Base-by-base conservation (phyloP, 805 yeast genomes). In the Metschnikowia lochheadii region DNA sequence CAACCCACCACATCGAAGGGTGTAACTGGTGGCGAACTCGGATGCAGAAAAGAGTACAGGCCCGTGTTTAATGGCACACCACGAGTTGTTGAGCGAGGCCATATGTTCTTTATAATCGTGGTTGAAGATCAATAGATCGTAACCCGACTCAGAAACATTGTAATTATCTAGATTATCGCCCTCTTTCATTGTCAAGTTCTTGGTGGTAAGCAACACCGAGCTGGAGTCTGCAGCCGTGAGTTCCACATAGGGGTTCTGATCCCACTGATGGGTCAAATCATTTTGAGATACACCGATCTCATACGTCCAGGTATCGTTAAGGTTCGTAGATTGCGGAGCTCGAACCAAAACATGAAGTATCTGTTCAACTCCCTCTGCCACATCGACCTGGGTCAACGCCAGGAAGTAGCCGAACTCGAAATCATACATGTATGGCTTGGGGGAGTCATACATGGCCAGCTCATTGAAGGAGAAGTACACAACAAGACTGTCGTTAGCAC, bases 191-290 rank as follows among this genome's bases (percentile, higher is more conserved):
- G 72, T 63, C 53, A 80, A 74, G 56, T 77, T 76, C 2, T 83
- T 83, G 0, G 91, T 83, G 18, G 80, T 79, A 33, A 89, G 70
- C 52, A 88, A 68, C 0, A 87, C 90, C 34, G 87, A 78, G 15
- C 74, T 70, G 58, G 80, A 78, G 66, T 88, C 96, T 0, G 90
- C 69, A 62, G 89, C 96, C 1, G 87, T 78, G 15, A 85, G 68
- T 34, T 65, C 59, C 0, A 82, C 76, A 78, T 82, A 78, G 10
- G 80, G 62, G 15, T 79, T 68, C 40, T 73, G 70, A 63, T 84
- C 89, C 87, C 88, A 85, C 61, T 84, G 88, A 58, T 79, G 85
- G 0, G 81, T 81, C 56, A 84, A 68, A 61, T 83, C 83, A 45
- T 73, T 73, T 58, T 78, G 83, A 2, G 89, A 82, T 2, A 81